A percentile compares a stretch with the other conserved stretches of the same genome.
phyloP scores from a whole-genome alignment of 2,329 filamentous ascomycete genomes.

The Paraphoma chrysanthemicola region DNA sequence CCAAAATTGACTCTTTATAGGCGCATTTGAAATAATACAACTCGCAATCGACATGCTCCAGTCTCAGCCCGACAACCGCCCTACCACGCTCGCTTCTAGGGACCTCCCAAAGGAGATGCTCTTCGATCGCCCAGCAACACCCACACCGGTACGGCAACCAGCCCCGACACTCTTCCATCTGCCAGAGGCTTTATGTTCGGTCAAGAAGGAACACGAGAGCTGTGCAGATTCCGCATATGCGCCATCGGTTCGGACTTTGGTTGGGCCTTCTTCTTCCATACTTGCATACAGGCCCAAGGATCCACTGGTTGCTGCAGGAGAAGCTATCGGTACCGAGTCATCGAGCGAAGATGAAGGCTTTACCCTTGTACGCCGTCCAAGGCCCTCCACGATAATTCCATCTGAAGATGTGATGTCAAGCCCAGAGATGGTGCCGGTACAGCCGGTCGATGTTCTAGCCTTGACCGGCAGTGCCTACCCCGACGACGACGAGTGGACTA shows the following conservation, averaged over 20 bases:
- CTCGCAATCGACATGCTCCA: conserved; percentile 14
- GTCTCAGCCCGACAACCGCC: not conserved
- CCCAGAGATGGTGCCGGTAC: conserved; percentile 11
- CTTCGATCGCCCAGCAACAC: conserved; percentile 1
- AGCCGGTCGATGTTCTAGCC: conserved; percentile 10
- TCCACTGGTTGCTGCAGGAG: conserved; percentile 1
- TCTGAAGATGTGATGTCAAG: conserved; percentile 15
- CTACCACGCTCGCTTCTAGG: conserved; percentile 12
- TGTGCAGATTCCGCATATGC: not conserved
- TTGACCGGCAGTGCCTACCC: conserved; percentile 14
- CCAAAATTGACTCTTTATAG: conserved; percentile 10
- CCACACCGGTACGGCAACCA: not conserved
- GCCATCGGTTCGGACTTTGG: not conserved
- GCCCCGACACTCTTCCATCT: not conserved
- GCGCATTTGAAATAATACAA: conserved; percentile 20
- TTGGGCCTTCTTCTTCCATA: conserved; percentile 2
- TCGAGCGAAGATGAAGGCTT: conserved; percentile 34
- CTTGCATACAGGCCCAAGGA: conserved; percentile 17
- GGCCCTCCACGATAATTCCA: not conserved
- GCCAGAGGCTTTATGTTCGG: not conserved
- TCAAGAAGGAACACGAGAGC: not conserved
- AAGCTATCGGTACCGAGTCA: conserved; percentile 6
- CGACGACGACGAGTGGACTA: conserved; percentile 20
- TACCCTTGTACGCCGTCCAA: conserved; percentile 27
- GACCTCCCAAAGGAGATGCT: conserved; percentile 15